Evolutionary conservation across 176 grass and related monocot genomes (phyloP).

Genomic region (Aegilops umbellulata): DNA sequence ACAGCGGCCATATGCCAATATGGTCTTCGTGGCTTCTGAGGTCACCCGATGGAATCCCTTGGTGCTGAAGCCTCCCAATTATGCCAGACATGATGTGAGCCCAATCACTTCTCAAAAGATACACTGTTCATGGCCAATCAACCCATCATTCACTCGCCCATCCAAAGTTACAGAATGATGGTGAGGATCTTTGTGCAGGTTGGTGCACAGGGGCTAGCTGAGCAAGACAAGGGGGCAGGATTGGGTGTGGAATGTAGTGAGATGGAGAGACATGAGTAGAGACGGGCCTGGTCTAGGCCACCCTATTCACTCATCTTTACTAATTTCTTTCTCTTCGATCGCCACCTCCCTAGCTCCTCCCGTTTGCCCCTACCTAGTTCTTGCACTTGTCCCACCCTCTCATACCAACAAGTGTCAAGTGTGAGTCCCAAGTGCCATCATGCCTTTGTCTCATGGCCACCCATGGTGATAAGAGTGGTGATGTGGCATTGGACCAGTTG

Average conservation of each 20-base stretch:
- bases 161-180: not conserved
- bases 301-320: not conserved
- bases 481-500: constrained; percentile 23
- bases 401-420: not conserved
- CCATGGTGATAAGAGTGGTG: constrained; percentile 48
- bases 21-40: constrained; percentile 10
- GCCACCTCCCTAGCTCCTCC: constrained; percentile 6
- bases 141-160: not conserved
- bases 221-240: constrained; percentile 41
- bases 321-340: not conserved
- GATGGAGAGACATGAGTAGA: constrained; percentile 52
- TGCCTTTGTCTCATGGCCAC: constrained; percentile 27
- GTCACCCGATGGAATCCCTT: constrained; percentile 31
- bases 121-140: not conserved
- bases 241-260: constrained; percentile 48
- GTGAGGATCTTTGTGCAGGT: constrained; percentile 14
- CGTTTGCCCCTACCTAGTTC: constrained; percentile 30
- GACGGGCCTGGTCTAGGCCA: constrained; percentile 29
- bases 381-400: constrained; percentile 17
- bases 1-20: not conserved
- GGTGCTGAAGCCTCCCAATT: constrained; percentile 21
- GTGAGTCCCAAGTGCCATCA: constrained; percentile 33
- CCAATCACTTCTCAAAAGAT: constrained; percentile 42
- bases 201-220: constrained; percentile 9
- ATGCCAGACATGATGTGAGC: constrained; percentile 41